Conservation (phyloP, 768 basidiomycete species). For the Amanita pallidorosea region DNA sequence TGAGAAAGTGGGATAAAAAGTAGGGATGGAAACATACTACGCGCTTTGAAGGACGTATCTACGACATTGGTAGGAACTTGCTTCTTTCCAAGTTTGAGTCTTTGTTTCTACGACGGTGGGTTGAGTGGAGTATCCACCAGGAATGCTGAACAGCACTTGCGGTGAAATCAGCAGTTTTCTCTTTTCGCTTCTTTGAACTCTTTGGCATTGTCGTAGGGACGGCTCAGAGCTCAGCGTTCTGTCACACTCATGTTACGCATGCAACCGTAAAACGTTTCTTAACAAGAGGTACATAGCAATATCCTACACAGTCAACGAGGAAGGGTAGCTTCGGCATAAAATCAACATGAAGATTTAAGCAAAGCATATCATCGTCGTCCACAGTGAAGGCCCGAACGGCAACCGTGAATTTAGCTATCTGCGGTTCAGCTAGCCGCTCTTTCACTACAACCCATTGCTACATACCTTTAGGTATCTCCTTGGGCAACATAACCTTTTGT, state of each 20-base stretch:
- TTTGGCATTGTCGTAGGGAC: neutral
- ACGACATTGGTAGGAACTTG: conserved; percentile 72
- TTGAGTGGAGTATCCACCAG: conserved; percentile 3
- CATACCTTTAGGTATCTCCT: conserved; percentile 77
- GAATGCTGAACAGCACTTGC: conserved; percentile 25
- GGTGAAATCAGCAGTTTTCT: conserved; percentile 80
- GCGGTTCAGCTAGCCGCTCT: conserved; percentile 3
- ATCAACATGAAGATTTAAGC: conserved; percentile 70
- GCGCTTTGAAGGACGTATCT: conserved; percentile 93
- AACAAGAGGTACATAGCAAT: neutral
- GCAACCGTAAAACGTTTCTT: too few species aligned
- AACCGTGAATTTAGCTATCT: conserved; percentile 75
- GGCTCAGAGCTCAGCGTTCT: too few species aligned
- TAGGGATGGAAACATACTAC: conserved; percentile 48
- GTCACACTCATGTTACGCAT: neutral
- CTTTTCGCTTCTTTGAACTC: conserved; percentile 84
- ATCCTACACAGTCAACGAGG: conserved; percentile 9
- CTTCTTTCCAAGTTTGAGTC: conserved; percentile 94
- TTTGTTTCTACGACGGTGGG: conserved; percentile 65
- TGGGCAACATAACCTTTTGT: conserved; percentile 82
- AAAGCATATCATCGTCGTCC: conserved; percentile 68
- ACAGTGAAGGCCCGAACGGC: conserved; percentile 57
- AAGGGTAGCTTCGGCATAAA: conserved; percentile 37
- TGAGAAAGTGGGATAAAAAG: conserved; percentile 4
- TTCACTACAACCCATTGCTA: neutral